Percentiles rank a stretch among this genome's conserved stretches.
These are phyloP conservation scores for Saccharomycopsis sp. DNA, from an alignment of 805 yeast species.

Conservation along the genomic window DNA sequence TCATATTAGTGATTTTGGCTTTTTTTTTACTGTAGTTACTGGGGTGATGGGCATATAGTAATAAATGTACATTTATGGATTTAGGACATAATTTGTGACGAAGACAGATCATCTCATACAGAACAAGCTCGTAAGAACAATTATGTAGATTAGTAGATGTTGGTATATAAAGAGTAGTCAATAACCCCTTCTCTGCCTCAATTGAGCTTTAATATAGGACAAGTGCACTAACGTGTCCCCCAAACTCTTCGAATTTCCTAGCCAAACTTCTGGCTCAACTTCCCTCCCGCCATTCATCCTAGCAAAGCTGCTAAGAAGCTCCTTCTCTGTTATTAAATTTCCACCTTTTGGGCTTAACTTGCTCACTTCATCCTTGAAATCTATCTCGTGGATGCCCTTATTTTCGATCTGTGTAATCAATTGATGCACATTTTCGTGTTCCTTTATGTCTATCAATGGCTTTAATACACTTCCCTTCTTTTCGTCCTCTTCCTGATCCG, in stretches of 20 bases:
- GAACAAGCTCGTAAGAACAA: no score
- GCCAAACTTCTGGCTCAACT: slow-evolving; percentile 26
- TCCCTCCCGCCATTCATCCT: neutral
- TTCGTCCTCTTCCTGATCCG: slow-evolving; percentile 11
- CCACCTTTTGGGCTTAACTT: neutral
- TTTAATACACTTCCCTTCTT: slow-evolving; percentile 1
- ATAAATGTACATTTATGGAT: no score
- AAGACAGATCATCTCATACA: no score
- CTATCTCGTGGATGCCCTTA: slow-evolving; percentile 15
- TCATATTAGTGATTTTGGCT: no score
- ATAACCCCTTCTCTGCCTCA: neutral
- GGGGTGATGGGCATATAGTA: no score
- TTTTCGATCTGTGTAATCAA: slow-evolving; percentile 15
- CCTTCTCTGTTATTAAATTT: slow-evolving; percentile 27
- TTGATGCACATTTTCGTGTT: neutral
- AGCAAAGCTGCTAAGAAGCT: slow-evolving; percentile 25
- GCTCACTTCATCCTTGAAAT: neutral
- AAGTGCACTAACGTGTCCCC: slow-evolving; percentile 24
- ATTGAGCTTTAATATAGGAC: slow-evolving; percentile 1
- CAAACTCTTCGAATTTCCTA: slow-evolving; percentile 23
- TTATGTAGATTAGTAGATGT: no score
- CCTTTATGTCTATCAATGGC: neutral
- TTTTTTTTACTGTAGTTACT: no score
- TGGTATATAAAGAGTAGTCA: neutral
- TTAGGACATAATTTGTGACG: no score